A percentile compares a stretch with the other conserved stretches of the same genome.
These are phyloP conservation scores for Lachnellula cervina DNA, from an alignment of 2,329 filamentous ascomycete genomes.

Conservation along the genomic window DNA sequence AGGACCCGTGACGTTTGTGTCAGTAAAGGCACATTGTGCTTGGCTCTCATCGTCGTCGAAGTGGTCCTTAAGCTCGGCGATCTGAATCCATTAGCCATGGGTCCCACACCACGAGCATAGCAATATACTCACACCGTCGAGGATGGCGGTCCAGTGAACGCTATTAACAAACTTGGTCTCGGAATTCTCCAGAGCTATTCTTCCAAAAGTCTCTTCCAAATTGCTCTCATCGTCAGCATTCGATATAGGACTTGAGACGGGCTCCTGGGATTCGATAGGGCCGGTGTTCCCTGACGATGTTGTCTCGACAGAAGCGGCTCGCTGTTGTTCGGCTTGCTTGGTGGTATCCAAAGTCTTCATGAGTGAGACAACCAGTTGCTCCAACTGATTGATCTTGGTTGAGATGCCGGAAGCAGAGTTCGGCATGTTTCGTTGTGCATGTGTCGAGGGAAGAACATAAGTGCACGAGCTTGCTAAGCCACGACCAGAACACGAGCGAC, in stretches of 20 bases:
- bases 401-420: constrained; percentile 45
- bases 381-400: constrained; percentile 47
- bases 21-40: constrained; percentile 24
- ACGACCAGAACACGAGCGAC: constrained; percentile 46
- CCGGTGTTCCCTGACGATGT: neutral
- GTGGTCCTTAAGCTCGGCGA: constrained; percentile 52
- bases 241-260: neutral
- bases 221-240: neutral
- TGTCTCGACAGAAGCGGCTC: neutral
- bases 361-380: constrained; percentile 50
- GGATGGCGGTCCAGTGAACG: constrained; percentile 53
- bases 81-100: constrained; percentile 33
- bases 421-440: constrained; percentile 35
- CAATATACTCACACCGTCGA: constrained; percentile 46
- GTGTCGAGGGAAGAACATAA: neutral
- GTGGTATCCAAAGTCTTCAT: constrained; percentile 29
- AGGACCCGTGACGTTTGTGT: neutral
- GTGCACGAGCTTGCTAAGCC: constrained; percentile 40
- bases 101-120: neutral
- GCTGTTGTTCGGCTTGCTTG: neutral
- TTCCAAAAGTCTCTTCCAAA: constrained; percentile 5
- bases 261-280: neutral
- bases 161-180: constrained; percentile 49
- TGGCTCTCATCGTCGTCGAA: constrained; percentile 38
- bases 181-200: constrained; percentile 12